Percentiles rank a stretch among this genome's conserved stretches.
Evolutionary conservation across 371 early-diverging fungal species (phyloP).

Genomic region (Ordospora colligata): DNA sequence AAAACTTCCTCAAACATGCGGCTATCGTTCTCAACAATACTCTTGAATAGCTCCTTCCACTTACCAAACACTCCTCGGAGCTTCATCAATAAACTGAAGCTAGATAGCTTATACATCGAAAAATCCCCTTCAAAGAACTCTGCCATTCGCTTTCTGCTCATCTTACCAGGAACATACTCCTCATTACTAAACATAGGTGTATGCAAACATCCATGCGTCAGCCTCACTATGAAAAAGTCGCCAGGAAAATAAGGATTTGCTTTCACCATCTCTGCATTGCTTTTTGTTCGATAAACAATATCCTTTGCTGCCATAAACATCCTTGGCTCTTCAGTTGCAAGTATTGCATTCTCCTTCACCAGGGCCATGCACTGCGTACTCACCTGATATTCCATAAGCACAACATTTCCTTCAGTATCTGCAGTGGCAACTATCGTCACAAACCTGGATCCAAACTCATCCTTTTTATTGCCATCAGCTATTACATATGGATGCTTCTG

Average conservation of each 20-base stretch:
- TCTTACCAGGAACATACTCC: slow-evolving; percentile 1
- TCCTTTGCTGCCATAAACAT: slow-evolving; percentile 74
- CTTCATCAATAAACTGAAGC: slow-evolving; percentile 30
- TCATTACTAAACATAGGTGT: slow-evolving; percentile 8
- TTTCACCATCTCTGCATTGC: slow-evolving; percentile 23
- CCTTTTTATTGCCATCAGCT: slow-evolving; percentile 63
- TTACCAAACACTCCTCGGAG: background rate
- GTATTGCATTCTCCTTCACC: slow-evolving; percentile 77
- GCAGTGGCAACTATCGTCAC: slow-evolving; percentile 61
- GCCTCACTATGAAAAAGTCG: slow-evolving; percentile 44
- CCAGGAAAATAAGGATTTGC: slow-evolving; percentile 40
- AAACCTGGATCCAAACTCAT: slow-evolving; percentile 76
- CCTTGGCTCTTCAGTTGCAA: slow-evolving; percentile 74
- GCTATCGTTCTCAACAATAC: background rate
- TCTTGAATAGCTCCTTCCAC: slow-evolving; percentile 8
- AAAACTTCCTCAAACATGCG: slow-evolving; percentile 2
- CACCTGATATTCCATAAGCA: slow-evolving; percentile 76
- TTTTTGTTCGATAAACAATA: slow-evolving; percentile 54
- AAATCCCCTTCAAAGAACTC: slow-evolving; percentile 42
- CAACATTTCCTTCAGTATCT: slow-evolving; percentile 69
- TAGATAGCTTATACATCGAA: slow-evolving; percentile 33
- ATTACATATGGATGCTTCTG: slow-evolving; percentile 64
- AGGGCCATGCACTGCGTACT: slow-evolving; percentile 79
- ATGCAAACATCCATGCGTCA: slow-evolving; percentile 39
- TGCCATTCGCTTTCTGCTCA: slow-evolving; percentile 27